Percentiles rank a stretch among this genome's conserved stretches.
Conservation (phyloP, 2,329 filamentous ascomycete species). For the Phyllachora maydis region DNA sequence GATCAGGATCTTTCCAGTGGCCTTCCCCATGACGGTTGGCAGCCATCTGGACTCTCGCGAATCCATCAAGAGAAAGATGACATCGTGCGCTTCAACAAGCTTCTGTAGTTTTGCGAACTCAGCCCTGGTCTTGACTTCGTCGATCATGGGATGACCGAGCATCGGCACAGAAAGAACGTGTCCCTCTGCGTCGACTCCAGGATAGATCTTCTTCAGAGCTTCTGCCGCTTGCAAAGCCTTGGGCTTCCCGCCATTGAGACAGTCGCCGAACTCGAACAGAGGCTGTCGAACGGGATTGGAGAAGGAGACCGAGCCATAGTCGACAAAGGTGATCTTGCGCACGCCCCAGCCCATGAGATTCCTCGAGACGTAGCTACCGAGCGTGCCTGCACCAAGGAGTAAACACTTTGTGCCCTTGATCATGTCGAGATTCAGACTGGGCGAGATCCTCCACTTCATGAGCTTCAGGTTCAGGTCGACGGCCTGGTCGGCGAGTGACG, state of each 20-base stretch:
- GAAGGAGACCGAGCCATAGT: conserved; percentile 83
- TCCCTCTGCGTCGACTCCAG: conserved; percentile 65
- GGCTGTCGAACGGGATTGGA: conserved; percentile 94
- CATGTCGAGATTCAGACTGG: conserved; percentile 64
- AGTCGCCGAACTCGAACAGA: conserved; percentile 79
- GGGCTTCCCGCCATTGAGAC: conserved; percentile 59
- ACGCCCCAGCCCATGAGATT: conserved; percentile 93
- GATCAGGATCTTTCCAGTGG: conserved; percentile 82
- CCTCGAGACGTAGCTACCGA: conserved; percentile 84
- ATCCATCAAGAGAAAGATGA: conserved; percentile 92
- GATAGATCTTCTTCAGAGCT: conserved; percentile 69
- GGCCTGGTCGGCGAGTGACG: conserved; percentile 71
- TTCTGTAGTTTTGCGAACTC: conserved; percentile 59
- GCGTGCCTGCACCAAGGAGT: conserved; percentile 74
- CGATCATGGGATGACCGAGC: conserved; percentile 73
- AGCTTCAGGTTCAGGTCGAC: conserved; percentile 93
- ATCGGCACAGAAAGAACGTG: conserved; percentile 79
- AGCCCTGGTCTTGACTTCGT: conserved; percentile 44
- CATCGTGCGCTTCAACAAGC: conserved; percentile 72
- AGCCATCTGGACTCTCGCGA: conserved; percentile 89
- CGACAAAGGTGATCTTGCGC: conserved; percentile 83
- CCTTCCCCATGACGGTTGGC: conserved; percentile 89
- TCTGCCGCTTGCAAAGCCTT: conserved; percentile 71
- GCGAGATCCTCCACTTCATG: conserved; percentile 96
- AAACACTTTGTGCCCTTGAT: conserved; percentile 85